Percentiles rank a stretch among this genome's conserved stretches.
These are phyloP conservation scores for Raffaelea ambrosiae DNA, from an alignment of 2,329 filamentous ascomycete genomes.

Conservation along the genomic window DNA sequence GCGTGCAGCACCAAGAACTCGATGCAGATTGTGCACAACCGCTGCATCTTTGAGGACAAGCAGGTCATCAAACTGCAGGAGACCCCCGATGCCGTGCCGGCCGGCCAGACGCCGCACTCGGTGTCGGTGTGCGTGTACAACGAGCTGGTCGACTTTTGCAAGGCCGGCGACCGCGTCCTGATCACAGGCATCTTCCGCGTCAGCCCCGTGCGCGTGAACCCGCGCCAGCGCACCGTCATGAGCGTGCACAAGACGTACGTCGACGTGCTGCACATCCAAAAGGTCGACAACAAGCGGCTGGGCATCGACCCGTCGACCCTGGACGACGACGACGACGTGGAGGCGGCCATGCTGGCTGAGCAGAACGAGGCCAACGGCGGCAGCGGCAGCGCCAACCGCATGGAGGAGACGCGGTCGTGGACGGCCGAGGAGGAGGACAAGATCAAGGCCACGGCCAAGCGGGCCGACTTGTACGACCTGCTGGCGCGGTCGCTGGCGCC, in stretches of 20 bases:
- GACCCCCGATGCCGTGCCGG: conserved; percentile 87
- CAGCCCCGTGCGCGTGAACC: conserved; percentile 88
- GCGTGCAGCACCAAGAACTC: conserved; percentile 83
- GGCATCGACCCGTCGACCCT: conserved; percentile 86
- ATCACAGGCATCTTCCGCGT: conserved; percentile 96
- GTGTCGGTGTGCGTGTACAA: conserved; percentile 96
- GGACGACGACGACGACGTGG: conserved; percentile 55
- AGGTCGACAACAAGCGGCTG: conserved; percentile 90
- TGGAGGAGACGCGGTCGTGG: conserved; percentile 78
- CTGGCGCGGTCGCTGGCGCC: conserved; percentile 85
- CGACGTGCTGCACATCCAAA: conserved; percentile 91
- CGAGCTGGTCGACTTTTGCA: conserved; percentile 94
- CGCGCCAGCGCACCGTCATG: conserved; percentile 85
- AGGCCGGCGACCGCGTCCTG: conserved; percentile 91
- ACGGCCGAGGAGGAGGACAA: conserved; percentile 79
- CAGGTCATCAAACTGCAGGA: conserved; percentile 98
- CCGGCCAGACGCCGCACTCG: conserved; percentile 94
- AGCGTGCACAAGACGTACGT: conserved; percentile 97
- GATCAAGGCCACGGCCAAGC: conserved; percentile 71
- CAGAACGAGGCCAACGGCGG: conserved; percentile 20
- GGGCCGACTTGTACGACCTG: conserved; percentile 87
- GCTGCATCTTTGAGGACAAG: conserved; percentile 91
- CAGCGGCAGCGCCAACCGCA: conserved; percentile 61
- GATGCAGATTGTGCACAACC: conserved; percentile 97
- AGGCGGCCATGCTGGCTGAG: conserved; percentile 37